phyloP scores from a whole-genome alignment of 495 filamentous ascomycete genomes.

The Mycothermus thermophilus region DNA sequence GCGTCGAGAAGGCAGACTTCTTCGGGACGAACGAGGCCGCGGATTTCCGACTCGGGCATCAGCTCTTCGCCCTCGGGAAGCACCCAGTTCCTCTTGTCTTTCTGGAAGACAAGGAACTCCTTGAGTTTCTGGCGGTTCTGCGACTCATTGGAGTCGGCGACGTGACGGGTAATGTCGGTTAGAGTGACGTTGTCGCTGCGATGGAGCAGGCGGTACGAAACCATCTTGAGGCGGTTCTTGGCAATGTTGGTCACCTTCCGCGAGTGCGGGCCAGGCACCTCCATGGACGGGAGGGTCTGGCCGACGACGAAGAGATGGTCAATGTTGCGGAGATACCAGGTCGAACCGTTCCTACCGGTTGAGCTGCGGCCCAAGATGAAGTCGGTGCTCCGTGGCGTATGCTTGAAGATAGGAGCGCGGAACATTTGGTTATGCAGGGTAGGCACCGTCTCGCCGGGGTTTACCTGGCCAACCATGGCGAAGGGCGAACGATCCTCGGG shows the following conservation, averaged over 20 bases:
- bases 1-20: conserved; percentile 88
- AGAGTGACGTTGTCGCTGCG: conserved; percentile 58
- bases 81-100: conserved; percentile 71
- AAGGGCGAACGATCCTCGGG: conserved; percentile 93
- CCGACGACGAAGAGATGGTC: conserved; percentile 83
- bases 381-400: conserved; percentile 62
- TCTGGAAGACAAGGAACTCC: conserved; percentile 83
- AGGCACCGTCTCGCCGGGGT: conserved; percentile 75
- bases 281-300: conserved; percentile 78
- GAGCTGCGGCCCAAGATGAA: conserved; percentile 75
- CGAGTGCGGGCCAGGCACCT: conserved; percentile 86
- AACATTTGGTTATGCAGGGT: conserved; percentile 93
- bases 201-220: conserved; percentile 71
- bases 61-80: conserved; percentile 54
- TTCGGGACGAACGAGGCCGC: conserved; percentile 82
- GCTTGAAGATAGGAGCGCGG: conserved; percentile 82
- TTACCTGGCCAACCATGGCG: conserved; percentile 82
- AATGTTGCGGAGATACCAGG: conserved; percentile 72
- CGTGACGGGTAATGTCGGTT: conserved; percentile 70
- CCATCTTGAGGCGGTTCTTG: conserved; percentile 92
- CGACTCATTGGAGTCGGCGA: conserved; percentile 80
- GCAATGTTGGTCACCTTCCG: conserved; percentile 86
- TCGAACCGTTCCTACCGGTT: conserved; percentile 56
- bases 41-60: conserved; percentile 63
- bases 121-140: conserved; percentile 94